These are phyloP conservation scores for Epichloe sp. DNA, from an alignment of 2,329 filamentous ascomycete species.

Conservation along the genomic window DNA sequence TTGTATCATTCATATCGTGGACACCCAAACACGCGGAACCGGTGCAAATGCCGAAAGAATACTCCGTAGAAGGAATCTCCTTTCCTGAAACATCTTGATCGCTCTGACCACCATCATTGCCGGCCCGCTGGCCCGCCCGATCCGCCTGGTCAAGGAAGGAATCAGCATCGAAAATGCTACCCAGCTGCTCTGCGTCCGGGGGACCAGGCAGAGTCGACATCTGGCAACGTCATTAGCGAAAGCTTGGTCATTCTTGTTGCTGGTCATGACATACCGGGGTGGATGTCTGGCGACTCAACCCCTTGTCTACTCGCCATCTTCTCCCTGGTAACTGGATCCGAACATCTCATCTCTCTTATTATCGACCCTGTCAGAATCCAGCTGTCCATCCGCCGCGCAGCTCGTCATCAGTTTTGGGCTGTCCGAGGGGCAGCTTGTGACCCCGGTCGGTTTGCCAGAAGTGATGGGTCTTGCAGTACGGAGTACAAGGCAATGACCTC, in stretches of 20 bases:
- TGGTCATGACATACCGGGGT: slow-evolving; percentile 22
- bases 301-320: slow-evolving; percentile 32
- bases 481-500: too few species aligned
- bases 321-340: slow-evolving; percentile 27
- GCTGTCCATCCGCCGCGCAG: slow-evolving; percentile 34
- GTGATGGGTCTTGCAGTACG: slow-evolving; percentile 63
- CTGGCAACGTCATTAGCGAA: background rate
- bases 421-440: slow-evolving; percentile 38
- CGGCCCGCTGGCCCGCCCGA: too few species aligned
- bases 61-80: too few species aligned
- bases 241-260: too few species aligned
- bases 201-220: slow-evolving; percentile 1
- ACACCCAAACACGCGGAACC: too few species aligned
- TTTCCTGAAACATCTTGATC: too few species aligned
- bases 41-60: too few species aligned
- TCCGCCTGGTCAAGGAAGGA: too few species aligned
- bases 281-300: slow-evolving; percentile 28
- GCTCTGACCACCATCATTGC: too few species aligned
- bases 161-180: too few species aligned
- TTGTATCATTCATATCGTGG: too few species aligned
- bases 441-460: slow-evolving; percentile 76
- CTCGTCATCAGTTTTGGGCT: slow-evolving; percentile 41
- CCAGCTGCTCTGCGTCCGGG: background rate
- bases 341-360: slow-evolving; percentile 33
- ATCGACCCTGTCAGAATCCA: slow-evolving; percentile 32